Evolutionary conservation across 1,284 basidiomycete genomes (phyloP).

Genomic region (Coriolopsis trogii): DNA sequence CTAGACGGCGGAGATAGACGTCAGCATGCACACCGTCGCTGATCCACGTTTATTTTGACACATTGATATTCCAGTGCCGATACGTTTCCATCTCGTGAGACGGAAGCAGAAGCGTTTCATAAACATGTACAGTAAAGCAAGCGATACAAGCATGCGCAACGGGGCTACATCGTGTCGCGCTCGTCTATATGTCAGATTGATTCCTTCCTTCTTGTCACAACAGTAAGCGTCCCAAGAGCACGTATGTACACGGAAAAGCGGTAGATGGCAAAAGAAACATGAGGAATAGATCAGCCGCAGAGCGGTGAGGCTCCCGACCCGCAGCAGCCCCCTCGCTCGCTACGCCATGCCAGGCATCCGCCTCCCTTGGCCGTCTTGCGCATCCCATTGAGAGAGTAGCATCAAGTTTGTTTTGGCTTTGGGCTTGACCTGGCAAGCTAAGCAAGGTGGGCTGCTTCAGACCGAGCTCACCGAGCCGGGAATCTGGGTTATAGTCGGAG

Average conservation of each 20-base stretch:
- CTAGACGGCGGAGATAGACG: too few relatives aligned
- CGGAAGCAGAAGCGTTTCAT: background rate
- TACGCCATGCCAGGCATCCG: too few relatives aligned
- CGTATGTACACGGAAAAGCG: background rate
- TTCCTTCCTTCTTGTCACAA: background rate
- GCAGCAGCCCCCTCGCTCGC: too few relatives aligned
- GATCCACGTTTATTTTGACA: conserved; percentile 1
- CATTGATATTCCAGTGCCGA: too few relatives aligned
- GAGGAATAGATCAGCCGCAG: too few relatives aligned
- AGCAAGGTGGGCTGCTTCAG: conserved; percentile 8
- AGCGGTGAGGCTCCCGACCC: too few relatives aligned
- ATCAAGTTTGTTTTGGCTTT: too few relatives aligned
- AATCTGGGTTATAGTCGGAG: conserved; percentile 63
- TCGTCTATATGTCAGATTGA: background rate
- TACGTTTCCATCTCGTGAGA: background rate
- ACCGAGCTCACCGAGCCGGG: conserved; percentile 44
- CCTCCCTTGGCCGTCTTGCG: too few relatives aligned
- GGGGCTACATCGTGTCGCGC: background rate
- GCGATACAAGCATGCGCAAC: background rate
- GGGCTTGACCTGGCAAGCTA: background rate
- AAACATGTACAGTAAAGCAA: background rate
- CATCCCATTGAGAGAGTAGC: too few relatives aligned
- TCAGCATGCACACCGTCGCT: background rate
- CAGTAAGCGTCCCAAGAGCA: background rate
- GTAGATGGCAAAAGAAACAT: too few relatives aligned